A percentile compares a stretch with the other conserved stretches of the same genome.
Evolutionary conservation across 352 stramenopile genomes (phyloP).

Genomic region (Thalassiosira tumida): DNA sequence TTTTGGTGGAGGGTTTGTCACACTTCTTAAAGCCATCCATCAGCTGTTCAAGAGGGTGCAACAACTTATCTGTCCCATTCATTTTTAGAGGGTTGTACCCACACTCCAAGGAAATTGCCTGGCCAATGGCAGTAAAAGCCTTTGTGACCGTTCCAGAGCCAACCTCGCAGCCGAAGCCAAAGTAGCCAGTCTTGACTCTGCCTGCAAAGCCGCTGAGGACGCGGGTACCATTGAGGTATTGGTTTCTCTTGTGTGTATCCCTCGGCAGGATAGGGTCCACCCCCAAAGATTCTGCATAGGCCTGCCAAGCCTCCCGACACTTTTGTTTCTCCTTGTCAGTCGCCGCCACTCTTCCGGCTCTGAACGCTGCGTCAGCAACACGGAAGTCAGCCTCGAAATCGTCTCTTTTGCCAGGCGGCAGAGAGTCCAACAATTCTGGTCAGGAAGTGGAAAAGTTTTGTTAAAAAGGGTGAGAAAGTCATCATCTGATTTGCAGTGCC

Average conservation of each 20-base stretch:
- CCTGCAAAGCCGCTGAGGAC: background rate
- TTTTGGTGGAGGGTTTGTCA: slow-evolving; percentile 38
- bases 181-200: background rate
- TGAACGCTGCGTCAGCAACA: slow-evolving; percentile 27
- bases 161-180: background rate
- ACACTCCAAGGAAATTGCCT: slow-evolving; percentile 15
- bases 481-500: slow-evolving; percentile 29
- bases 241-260: no score
- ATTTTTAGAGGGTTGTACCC: slow-evolving; percentile 24
- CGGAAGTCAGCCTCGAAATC: slow-evolving; percentile 27
- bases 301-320: background rate
- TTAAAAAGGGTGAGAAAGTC: slow-evolving; percentile 39
- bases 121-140: slow-evolving; percentile 36
- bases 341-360: slow-evolving; percentile 40
- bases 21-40: slow-evolving; percentile 33
- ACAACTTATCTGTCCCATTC: background rate
- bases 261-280: no score
- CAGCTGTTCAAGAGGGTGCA: slow-evolving; percentile 12
- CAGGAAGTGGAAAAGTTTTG: slow-evolving; percentile 26
- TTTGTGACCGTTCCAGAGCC: background rate
- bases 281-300: background rate
- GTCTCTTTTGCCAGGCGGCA: background rate
- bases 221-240: background rate
- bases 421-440: slow-evolving; percentile 11
- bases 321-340: slow-evolving; percentile 13